Base-by-base conservation (phyloP, 1,284 basidiomycete species). In the Dichomitus squalens region DNA sequence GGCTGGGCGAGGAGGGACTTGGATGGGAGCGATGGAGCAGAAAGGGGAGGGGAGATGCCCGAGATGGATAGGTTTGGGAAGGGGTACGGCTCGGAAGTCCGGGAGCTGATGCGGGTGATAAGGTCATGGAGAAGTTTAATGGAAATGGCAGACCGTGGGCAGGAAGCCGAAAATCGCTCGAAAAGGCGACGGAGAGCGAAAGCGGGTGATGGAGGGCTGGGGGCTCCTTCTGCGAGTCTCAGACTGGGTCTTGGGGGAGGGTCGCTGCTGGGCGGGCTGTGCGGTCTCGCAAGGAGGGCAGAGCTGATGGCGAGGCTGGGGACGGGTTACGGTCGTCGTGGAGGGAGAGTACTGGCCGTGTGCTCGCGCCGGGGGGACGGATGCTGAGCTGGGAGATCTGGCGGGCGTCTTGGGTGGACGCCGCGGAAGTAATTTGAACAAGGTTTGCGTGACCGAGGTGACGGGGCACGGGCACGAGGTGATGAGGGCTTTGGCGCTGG, bases 381-480 rank as follows among this genome's bases (percentile, higher is more conserved):
- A 7, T 11, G 21, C 43, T 14, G 36, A 14, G 25, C 33, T 53
- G 43, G 34, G 48, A 43, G 49, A 58, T 59, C 54, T 58, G 49
- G 52, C 41, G 52, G 47, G 44, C 25, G 39, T 16, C 25, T n/a
- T 29, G 16, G 8, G 44, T n/a, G 44, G 50, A 48, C 53, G 59
- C 62, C 62, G 62, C 62, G 59, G 62, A 61, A 54, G 59, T 64
- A 60, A 64, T 58, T 33, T 60, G 49, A 49, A 55, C 53, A 60
- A 55, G 58, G 59, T 61, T 60, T 59, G 54, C 54, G 61, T 64
- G 57, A 64, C 62, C 33, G 52, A n/a, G 4, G 56, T 58, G 53
- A 60, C 58, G 53, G 53, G 50, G 41, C 29, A n/a, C 40, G 41
- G 49, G n/a, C 62, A 64, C 62, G 62, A 60, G 62, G 62, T 64